Percentiles rank a stretch among this genome's conserved stretches.
Evolutionary conservation across 768 basidiomycete species (phyloP).

Genomic region (Rhodotorula sphaerocarpa): DNA sequence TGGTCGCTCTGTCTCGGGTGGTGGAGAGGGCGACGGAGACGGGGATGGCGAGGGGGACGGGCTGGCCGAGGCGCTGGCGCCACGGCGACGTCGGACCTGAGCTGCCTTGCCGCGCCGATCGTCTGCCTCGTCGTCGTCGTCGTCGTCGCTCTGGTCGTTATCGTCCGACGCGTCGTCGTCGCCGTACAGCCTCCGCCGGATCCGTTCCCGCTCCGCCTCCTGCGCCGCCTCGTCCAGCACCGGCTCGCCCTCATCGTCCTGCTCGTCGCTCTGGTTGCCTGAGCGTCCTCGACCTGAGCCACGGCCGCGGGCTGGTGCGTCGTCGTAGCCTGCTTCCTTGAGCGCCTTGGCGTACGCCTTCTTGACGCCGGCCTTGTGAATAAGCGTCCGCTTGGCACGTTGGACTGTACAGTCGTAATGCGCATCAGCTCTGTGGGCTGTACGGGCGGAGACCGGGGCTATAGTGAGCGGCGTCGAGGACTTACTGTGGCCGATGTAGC

Average conservation of each 20-base stretch:
- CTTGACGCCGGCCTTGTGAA: slow-evolving; percentile 37
- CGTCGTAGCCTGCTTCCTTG: slow-evolving; percentile 29
- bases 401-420: neutral
- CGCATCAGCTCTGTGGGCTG: neutral
- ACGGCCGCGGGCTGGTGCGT: neutral
- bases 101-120: neutral
- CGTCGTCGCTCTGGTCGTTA: slow-evolving; percentile 5
- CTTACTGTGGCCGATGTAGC: slow-evolving; percentile 31
- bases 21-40: slow-evolving; percentile 1
- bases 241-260: slow-evolving; percentile 11
- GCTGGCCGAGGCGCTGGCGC: neutral
- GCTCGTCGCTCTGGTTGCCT: neutral
- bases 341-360: slow-evolving; percentile 27
- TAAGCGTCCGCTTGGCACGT: slow-evolving; percentile 32
- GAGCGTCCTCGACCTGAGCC: slow-evolving; percentile 5
- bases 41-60: slow-evolving; percentile 5
- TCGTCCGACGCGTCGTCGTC: slow-evolving; percentile 25
- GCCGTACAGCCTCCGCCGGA: slow-evolving; percentile 25
- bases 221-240: slow-evolving; percentile 8
- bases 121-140: slow-evolving; percentile 6
- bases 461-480: neutral
- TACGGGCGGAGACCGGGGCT: too few relatives aligned
- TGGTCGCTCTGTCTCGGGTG: slow-evolving; percentile 3
- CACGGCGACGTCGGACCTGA: neutral
- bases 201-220: slow-evolving; percentile 22